phyloP scores from a whole-genome alignment of 305 asterid genomes.

The Ruellia speciosa region DNA sequence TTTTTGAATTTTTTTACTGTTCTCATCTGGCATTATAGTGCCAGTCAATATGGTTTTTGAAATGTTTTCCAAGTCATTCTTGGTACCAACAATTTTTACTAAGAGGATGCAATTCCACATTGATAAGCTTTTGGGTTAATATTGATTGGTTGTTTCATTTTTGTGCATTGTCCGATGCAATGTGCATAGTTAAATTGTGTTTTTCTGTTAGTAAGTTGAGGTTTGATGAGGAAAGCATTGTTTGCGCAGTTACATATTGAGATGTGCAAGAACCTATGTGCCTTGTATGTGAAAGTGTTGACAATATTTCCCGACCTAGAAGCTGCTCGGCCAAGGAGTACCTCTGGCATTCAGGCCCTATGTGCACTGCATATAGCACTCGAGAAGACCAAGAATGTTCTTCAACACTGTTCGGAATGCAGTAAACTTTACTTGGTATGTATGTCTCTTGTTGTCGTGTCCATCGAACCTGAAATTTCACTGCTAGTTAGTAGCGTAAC shows the following conservation, averaged over 20 bases:
- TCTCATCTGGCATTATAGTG: background rate
- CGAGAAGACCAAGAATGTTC: slow-evolving; percentile 91
- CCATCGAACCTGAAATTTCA: slow-evolving; percentile 14
- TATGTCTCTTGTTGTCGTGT: slow-evolving; percentile 4
- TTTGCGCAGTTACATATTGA: slow-evolving; percentile 82
- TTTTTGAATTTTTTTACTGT: background rate
- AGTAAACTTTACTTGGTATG: slow-evolving; percentile 97
- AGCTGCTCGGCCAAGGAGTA: slow-evolving; percentile 95
- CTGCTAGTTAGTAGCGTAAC: background rate
- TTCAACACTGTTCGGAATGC: slow-evolving; percentile 90
- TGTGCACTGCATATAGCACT: slow-evolving; percentile 96
- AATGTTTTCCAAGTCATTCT: too few species aligned
- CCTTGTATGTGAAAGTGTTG: slow-evolving; percentile 66
- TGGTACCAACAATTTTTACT: background rate
- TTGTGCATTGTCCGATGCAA: slow-evolving; percentile 4
- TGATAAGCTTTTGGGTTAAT: background rate
- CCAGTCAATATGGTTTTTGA: too few species aligned
- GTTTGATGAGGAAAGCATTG: slow-evolving; percentile 22
- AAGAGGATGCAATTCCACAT: background rate
- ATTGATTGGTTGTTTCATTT: slow-evolving; percentile 4
- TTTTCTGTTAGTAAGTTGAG: slow-evolving; percentile 9
- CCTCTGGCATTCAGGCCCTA: slow-evolving; percentile 95
- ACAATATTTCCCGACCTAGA: slow-evolving; percentile 89
- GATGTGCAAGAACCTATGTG: slow-evolving; percentile 82
- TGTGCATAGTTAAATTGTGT: background rate